Base-by-base conservation (phyloP, 78 protist species). In the Paratrimastix pyriformis region DNA sequence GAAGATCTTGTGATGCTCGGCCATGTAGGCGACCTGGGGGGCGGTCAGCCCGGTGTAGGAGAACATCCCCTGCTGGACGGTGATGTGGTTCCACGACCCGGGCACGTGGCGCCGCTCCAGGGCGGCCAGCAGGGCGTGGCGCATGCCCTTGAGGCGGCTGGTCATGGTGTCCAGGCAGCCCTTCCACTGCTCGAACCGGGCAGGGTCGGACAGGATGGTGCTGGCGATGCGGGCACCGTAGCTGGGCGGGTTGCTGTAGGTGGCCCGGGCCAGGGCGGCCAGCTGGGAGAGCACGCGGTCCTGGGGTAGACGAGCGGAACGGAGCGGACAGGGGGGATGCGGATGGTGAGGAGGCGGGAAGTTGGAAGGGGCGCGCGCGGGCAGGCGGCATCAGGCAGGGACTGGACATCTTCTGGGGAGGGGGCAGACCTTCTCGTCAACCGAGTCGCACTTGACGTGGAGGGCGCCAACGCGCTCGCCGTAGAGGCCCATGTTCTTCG, bases 401-500 rank as follows among this genome's bases (percentile, higher is more conserved):
- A 74, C 73, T 59, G 54, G 40, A 90, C 75, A 59, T 46, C 65
- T 38, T 38, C 2, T 3, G n/a, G 50, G 21, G 15, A 3, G 40
- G 9, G 26, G 6, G 9, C 26, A n/a, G 24, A n/a, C 58, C 26
- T 90, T 90, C 43, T 32, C 76, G 5, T 75, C 65, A 33, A 0
- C n/a, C 1, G 39, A 26, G 35, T 6, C 55, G 72, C 85, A 74
- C 26, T 69, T 42, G 44, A 87, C 44, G 30, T 30, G n/a, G 33
- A 84, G 38, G 57, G 83, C 18, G 21, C 95, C 95, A 24, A 83
- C 74, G 30, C 95, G 86, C 75, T 91, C 85, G 35, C 95, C 94
- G 77, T 97, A 97, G 43, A 97, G 75, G 44, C 99, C 99, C 66
- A 97, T 65, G 88, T 94, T 96, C 93, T 97, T 96, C 48, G 98